phyloP scores from a whole-genome alignment of 225 moss, liverwort and hornwort species.

The Antitrichia curtipendula region DNA sequence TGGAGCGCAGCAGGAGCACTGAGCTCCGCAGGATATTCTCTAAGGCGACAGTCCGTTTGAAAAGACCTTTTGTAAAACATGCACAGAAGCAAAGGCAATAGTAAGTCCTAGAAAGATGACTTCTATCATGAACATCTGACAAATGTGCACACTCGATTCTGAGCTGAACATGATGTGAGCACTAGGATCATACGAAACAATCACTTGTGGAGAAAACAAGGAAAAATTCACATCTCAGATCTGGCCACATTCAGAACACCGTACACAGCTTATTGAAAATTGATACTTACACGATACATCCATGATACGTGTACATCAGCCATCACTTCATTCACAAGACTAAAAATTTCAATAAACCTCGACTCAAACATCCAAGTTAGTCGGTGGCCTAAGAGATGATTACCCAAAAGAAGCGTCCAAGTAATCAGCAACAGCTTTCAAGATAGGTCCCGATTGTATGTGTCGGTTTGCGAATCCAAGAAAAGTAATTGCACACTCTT shows the following conservation, averaged over 20 bases:
- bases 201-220: not conserved
- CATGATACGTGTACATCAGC: not conserved
- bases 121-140: not conserved
- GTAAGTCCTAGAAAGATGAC: not conserved
- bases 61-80: conserved; percentile 4
- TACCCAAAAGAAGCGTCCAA: conserved; percentile 42
- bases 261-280: not conserved
- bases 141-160: not conserved
- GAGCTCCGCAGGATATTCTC: conserved; percentile 22
- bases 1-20: conserved; percentile 16
- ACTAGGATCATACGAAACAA: not conserved
- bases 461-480: conserved; percentile 52
- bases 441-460: conserved; percentile 46
- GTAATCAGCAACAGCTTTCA: conserved; percentile 51
- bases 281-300: not conserved
- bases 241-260: not conserved
- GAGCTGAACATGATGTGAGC: not conserved
- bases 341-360: not conserved
- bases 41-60: not conserved
- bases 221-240: not conserved
- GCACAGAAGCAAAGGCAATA: not conserved
- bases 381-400: not conserved
- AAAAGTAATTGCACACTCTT: conserved; percentile 32
- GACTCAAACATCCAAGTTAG: not conserved
- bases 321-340: not conserved